These are phyloP conservation scores for Aspergillus hancockii DNA, from an alignment of 495 filamentous ascomycete genomes.

Conservation along the genomic window DNA sequence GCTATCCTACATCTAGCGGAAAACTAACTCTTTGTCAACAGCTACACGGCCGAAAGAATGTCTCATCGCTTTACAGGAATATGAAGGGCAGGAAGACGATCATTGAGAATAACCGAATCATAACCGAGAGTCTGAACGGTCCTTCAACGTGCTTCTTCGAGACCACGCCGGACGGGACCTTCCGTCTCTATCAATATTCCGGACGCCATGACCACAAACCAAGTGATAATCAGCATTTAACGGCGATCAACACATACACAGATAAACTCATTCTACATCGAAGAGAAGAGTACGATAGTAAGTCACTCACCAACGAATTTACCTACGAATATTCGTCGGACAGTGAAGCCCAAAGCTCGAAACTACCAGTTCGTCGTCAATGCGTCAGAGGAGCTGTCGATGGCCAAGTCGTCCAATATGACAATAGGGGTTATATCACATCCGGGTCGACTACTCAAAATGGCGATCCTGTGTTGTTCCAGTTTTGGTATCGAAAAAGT, in stretches of 20 bases:
- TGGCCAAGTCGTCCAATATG: conserved; percentile 51
- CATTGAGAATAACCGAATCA: conserved; percentile 43
- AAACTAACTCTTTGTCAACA: background rate
- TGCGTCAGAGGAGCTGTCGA: conserved; percentile 47
- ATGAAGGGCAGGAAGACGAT: conserved; percentile 46
- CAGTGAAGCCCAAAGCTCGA: conserved; percentile 14
- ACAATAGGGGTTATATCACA: conserved; percentile 51
- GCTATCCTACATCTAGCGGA: background rate
- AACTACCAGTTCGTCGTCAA: conserved; percentile 45
- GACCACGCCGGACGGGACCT: conserved; percentile 30
- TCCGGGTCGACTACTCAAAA: conserved; percentile 54
- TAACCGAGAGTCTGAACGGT: conserved; percentile 43
- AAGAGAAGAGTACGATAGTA: conserved; percentile 44
- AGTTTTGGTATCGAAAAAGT: conserved; percentile 56
- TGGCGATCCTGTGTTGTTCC: conserved; percentile 53
- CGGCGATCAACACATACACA: conserved; percentile 47
- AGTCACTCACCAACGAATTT: conserved; percentile 47
- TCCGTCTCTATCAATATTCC: conserved; percentile 46
- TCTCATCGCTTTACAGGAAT: conserved; percentile 41
- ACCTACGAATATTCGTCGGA: conserved; percentile 46
- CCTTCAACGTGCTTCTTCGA: conserved; percentile 41
- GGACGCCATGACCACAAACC: conserved; percentile 47
- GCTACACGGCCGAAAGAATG: conserved; percentile 45
- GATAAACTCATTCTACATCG: conserved; percentile 46
- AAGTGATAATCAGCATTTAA: conserved; percentile 34